Evolutionary conservation across 1,139 yeast species (phyloP).

Genomic region (Yamadazyma spencermartinsiae): DNA sequence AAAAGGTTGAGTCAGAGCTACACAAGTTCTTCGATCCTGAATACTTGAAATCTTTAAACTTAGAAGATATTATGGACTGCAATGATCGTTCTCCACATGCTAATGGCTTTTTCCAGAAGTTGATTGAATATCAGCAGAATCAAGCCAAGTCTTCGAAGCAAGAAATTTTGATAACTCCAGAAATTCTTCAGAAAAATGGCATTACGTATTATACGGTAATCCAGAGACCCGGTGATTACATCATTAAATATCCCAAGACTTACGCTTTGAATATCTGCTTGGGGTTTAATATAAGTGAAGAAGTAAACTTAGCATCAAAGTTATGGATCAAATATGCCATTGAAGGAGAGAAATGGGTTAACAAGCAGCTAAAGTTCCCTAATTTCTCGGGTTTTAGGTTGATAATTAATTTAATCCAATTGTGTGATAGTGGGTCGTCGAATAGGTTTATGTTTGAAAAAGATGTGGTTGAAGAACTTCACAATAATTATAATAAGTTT

Average conservation of each 20-base stretch:
- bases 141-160: not conserved
- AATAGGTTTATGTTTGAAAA: slow-evolving; percentile 25
- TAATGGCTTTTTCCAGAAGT: slow-evolving; percentile 25
- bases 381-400: slow-evolving; percentile 50
- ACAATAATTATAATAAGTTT: slow-evolving; percentile 27
- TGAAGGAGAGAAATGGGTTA: slow-evolving; percentile 55
- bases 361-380: slow-evolving; percentile 50
- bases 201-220: slow-evolving; percentile 46
- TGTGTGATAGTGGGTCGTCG: slow-evolving; percentile 33
- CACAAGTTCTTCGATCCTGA: not conserved
- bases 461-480: slow-evolving; percentile 21
- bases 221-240: slow-evolving; percentile 62
- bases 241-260: slow-evolving; percentile 57
- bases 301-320: slow-evolving; percentile 55
- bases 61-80: slow-evolving; percentile 13
- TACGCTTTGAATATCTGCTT: slow-evolving; percentile 52
- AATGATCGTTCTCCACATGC: slow-evolving; percentile 24
- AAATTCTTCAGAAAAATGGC: slow-evolving; percentile 42
- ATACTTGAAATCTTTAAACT: not conserved
- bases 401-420: slow-evolving; percentile 45
- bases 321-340: slow-evolving; percentile 55
- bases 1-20: not conserved
- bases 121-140: slow-evolving; percentile 19
- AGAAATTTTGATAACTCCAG: slow-evolving; percentile 47
- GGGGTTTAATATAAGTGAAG: slow-evolving; percentile 58